Percentiles rank a stretch among this genome's conserved stretches.
Conservation (phyloP, 1,284 basidiomycete genomes). For the Omphalotus olearius region DNA sequence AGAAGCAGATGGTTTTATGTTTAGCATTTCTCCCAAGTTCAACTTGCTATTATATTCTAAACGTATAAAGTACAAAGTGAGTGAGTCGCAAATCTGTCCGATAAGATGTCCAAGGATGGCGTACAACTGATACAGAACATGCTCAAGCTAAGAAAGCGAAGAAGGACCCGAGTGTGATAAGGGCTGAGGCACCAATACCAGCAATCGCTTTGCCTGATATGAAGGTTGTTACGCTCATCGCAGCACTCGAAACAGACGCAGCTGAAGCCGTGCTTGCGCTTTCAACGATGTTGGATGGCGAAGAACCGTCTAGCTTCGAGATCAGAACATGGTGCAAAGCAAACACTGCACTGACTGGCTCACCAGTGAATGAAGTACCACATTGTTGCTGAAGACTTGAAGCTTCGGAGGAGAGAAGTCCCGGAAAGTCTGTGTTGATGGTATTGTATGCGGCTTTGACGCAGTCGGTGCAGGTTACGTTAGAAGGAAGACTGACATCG, state of each 20-base stretch:
- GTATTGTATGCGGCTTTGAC: slow-evolving; percentile 48
- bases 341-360: slow-evolving; percentile 12
- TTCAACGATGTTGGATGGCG: slow-evolving; percentile 31
- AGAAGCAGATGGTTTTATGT: too few relatives aligned
- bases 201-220: slow-evolving; percentile 16
- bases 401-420: slow-evolving; percentile 24
- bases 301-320: slow-evolving; percentile 28
- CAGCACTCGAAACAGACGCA: slow-evolving; percentile 18
- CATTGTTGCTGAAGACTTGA: slow-evolving; percentile 37
- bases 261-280: slow-evolving; percentile 25
- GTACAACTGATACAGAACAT: too few relatives aligned
- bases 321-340: not conserved
- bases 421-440: slow-evolving; percentile 34
- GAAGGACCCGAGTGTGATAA: slow-evolving; percentile 9
- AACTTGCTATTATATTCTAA: too few relatives aligned
- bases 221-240: slow-evolving; percentile 13
- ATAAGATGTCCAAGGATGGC: too few relatives aligned
- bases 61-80: too few relatives aligned
- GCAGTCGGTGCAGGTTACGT: slow-evolving; percentile 53
- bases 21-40: too few relatives aligned
- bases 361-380: slow-evolving; percentile 49
- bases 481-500: slow-evolving; percentile 27
- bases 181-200: slow-evolving; percentile 21
- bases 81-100: not conserved
- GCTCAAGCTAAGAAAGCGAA: not conserved